phyloP scores from a whole-genome alignment of 768 basidiomycete genomes.

The Mycena epipterygia region DNA sequence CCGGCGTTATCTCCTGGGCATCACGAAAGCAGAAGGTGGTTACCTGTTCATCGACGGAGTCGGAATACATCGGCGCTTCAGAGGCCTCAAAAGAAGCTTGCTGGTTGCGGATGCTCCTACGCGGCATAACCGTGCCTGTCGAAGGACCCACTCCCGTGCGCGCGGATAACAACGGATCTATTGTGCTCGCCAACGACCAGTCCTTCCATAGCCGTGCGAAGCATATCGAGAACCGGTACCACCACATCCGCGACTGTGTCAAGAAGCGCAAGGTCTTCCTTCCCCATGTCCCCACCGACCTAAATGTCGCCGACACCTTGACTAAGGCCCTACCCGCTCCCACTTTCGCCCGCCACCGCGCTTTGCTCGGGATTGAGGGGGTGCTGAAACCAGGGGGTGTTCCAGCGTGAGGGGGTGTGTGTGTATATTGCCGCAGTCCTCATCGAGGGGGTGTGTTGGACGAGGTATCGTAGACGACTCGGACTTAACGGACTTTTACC shows the following conservation, averaged over 20 bases:
- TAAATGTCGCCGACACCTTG: not conserved
- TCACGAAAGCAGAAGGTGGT: no score
- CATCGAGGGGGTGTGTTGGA: no score
- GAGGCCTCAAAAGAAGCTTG: no score
- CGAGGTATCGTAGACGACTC: no score
- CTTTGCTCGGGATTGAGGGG: not conserved
- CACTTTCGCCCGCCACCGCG: not conserved
- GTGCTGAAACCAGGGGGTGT: not conserved
- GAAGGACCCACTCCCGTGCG: no score
- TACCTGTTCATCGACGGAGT: no score
- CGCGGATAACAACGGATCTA: slow-evolving; percentile 37
- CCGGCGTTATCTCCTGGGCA: no score
- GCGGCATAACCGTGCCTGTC: no score
- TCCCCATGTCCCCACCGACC: not conserved
- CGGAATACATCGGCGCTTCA: no score
- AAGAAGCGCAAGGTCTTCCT: slow-evolving; percentile 37
- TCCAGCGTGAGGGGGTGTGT: not conserved
- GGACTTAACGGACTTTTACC: no score
- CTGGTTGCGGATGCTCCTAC: no score
- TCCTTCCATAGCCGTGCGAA: slow-evolving; percentile 42
- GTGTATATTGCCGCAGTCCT: no score
- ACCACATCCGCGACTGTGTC: slow-evolving; percentile 47
- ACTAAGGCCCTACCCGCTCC: not conserved
- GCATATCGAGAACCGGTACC: slow-evolving; percentile 48
- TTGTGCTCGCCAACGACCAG: slow-evolving; percentile 37